A percentile compares a stretch with the other conserved stretches of the same genome.
phyloP scores from a whole-genome alignment of 768 basidiomycete genomes.

The Pisolithus orientalis region DNA sequence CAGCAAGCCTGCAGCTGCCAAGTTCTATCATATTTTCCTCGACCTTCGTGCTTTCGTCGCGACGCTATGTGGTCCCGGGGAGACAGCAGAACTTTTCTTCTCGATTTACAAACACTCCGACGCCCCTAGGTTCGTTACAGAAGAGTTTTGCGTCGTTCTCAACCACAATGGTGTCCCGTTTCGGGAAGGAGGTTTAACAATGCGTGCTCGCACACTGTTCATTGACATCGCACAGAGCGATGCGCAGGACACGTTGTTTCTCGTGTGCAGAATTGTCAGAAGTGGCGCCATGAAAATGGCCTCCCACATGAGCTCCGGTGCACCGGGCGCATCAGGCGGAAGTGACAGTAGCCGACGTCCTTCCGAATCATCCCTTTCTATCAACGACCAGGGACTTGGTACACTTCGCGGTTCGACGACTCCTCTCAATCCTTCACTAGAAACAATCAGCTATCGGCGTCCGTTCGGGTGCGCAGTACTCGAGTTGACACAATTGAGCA shows the following conservation, averaged over 20 bases:
- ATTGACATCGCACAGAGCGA: slow-evolving; percentile 84
- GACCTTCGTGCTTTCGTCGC: slow-evolving; percentile 92
- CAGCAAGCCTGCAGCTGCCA: slow-evolving; percentile 41
- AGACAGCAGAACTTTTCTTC: slow-evolving; percentile 91
- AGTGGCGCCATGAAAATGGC: slow-evolving; percentile 83
- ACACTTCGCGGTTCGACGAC: slow-evolving; percentile 15
- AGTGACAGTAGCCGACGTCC: slow-evolving; percentile 43
- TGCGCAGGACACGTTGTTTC: slow-evolving; percentile 76
- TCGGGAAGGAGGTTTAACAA: slow-evolving; percentile 58
- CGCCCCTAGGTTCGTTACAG: slow-evolving; percentile 75
- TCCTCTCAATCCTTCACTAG: slow-evolving; percentile 12
- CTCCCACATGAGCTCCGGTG: slow-evolving; percentile 42
- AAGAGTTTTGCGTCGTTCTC: slow-evolving; percentile 85
- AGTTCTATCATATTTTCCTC: slow-evolving; percentile 86
- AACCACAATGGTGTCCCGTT: slow-evolving; percentile 88
- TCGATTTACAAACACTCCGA: slow-evolving; percentile 85
- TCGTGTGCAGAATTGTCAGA: slow-evolving; percentile 87
- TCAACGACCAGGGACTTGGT: slow-evolving; percentile 21
- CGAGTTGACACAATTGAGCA: slow-evolving; percentile 70
- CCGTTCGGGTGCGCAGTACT: slow-evolving; percentile 96
- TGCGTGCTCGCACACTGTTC: slow-evolving; percentile 78
- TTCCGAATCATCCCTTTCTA: slow-evolving; percentile 44
- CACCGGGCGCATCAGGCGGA: slow-evolving; percentile 19
- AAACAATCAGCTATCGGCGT: slow-evolving; percentile 58
- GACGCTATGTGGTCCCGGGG: slow-evolving; percentile 82